These are phyloP conservation scores for Fusarium papillatum DNA, from an alignment of 2,329 filamentous ascomycete genomes.

Conservation along the genomic window DNA sequence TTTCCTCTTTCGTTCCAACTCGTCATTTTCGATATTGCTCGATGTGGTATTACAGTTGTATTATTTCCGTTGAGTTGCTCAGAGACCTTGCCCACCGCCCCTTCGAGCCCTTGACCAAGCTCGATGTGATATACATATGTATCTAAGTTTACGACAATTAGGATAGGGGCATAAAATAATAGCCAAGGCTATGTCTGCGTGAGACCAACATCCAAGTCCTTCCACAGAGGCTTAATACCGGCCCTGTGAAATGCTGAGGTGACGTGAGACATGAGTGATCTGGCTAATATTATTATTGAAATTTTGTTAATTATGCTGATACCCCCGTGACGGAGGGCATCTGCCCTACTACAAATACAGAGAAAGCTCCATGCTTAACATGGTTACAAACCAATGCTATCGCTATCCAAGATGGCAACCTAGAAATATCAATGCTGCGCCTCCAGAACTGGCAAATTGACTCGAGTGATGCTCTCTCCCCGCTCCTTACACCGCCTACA, in stretches of 20 bases:
- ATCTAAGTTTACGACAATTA: not conserved
- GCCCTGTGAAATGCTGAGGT: not conserved
- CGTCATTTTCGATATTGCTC: not conserved
- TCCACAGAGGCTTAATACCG: not conserved
- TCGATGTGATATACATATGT: not conserved
- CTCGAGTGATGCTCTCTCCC: not conserved
- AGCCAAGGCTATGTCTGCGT: not conserved
- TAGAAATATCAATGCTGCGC: not conserved
- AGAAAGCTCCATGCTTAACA: not conserved
- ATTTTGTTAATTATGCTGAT: not conserved
- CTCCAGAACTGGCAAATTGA: not conserved
- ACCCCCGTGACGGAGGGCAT: not conserved
- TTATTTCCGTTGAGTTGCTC: too few relatives aligned
- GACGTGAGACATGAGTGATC: not conserved
- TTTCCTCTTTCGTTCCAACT: not conserved
- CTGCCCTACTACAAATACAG: not conserved
- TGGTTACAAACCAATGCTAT: not conserved
- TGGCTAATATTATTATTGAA: not conserved
- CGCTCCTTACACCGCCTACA: not conserved
- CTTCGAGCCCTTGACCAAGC: too few relatives aligned
- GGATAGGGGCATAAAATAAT: not conserved
- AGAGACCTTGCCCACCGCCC: too few relatives aligned
- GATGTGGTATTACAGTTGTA: not conserved
- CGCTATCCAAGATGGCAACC: not conserved
- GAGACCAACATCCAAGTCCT: not conserved